Base-by-base conservation (phyloP, 805 yeast genomes). In the Wickerhamiella parazyma region DNA sequence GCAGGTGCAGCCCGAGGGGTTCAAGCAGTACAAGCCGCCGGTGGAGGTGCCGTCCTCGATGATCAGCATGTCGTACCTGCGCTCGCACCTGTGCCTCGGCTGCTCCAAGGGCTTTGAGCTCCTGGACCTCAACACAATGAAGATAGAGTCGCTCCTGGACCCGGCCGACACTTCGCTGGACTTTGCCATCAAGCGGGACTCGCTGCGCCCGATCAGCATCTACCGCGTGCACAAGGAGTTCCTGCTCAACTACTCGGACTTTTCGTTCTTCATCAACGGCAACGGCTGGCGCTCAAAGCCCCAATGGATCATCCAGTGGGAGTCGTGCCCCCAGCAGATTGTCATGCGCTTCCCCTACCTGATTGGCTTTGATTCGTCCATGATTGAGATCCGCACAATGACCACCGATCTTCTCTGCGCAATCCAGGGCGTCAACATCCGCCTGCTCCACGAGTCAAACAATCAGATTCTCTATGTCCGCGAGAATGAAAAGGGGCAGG, bases 151-250 rank as follows among this genome's bases (percentile, higher is more conserved):
- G 8, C 72, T 91, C 41, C 68, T 91, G 54, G 97, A 91, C 64
- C 95, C 95, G n/a, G 98, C 97, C 0, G 98, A 91, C 57, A 93
- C 97, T 0, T 85, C 96, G 16, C 69, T 91, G 43, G 98, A 91
- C 56, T 91, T 91, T 66, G 96, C 91, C 11, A 83, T 76, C 46
- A 82, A 75, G 48, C 69, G 80, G 47, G 94, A 85, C 60, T 75
- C 77, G 2, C 71, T 89, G 48, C 82, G 83, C 55, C 98, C 98
- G 16, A 73, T 86, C 60, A 86, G 93, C 4, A 85, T 91, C 47
- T 93, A 89, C 59, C 73, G 95, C 48, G 76, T 91, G 46, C 91
- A 89, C 46, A 76, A 79, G 44, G 91, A 87, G 64, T 91, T 89
- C 59, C 65, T 91, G 55, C 71, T 91, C 50, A 80, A 87, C 59